Conservation (phyloP, 164 flowering plant genomes). For the Nelumbo lutea region DNA sequence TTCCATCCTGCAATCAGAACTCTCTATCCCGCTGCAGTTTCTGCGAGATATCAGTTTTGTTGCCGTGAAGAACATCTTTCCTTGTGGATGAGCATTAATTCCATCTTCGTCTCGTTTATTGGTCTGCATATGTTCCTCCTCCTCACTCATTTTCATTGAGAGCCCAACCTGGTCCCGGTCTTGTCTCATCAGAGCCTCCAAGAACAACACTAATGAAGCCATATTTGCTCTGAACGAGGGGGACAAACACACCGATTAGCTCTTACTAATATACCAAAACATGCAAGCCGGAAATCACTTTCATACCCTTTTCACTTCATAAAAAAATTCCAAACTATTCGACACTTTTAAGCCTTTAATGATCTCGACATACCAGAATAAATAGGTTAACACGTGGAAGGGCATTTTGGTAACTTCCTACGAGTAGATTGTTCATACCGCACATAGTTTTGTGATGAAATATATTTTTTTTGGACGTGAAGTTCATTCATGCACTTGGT, state of each 20-base stretch:
- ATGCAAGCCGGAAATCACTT: not conserved
- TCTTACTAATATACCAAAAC: not conserved
- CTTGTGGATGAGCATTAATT: too few relatives aligned
- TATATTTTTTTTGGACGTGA: not conserved
- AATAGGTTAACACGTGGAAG: not conserved
- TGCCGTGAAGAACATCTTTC: too few relatives aligned
- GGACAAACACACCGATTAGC: constrained; percentile 3
- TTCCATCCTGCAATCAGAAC: too few relatives aligned
- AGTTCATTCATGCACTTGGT: constrained; percentile 13
- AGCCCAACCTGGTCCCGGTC: too few relatives aligned
- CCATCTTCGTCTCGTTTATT: too few relatives aligned
- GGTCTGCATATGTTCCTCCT: too few relatives aligned
- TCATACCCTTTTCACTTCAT: not conserved
- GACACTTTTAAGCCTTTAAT: not conserved
- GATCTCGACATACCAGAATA: not conserved
- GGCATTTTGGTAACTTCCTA: not conserved
- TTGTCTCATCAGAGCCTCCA: constrained; percentile 25
- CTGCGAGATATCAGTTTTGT: too few relatives aligned
- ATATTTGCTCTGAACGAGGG: constrained; percentile 1
- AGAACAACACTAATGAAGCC: constrained; percentile 35
- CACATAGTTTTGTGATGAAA: not conserved
- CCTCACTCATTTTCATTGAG: too few relatives aligned
- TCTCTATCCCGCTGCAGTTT: too few relatives aligned
- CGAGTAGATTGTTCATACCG: not conserved
- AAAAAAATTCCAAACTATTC: not conserved